Base-by-base conservation (phyloP, 768 basidiomycete genomes). In the Agrocybe chaxingu region DNA sequence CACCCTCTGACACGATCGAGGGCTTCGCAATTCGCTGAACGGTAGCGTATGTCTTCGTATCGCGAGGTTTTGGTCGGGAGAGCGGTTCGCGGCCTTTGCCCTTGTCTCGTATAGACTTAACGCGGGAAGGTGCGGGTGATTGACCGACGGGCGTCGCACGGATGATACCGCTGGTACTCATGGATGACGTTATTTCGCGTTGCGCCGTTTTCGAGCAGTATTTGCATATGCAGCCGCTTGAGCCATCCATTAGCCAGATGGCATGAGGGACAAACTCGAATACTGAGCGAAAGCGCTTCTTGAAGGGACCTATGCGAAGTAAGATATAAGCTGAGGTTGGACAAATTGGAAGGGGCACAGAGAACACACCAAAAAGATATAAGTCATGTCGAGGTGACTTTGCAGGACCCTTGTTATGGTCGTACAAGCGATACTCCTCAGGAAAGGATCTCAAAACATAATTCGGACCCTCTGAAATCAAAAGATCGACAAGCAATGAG, bases 231-330 rank as follows among this genome's bases (percentile, higher is more conserved):
- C 89, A 92, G 38, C 76, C 76, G 52, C 76, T 61, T 2, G 70
- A 70, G 0, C 88, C 84, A 6, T 71, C 70, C 64, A 84, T 72
- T 8, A 93, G 77, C 90, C 90, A 93, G 51, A 83, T 72, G 2
- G 87, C 87, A 58, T 94, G 92, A 3, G 90, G 89, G 42, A 87
- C 78, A 63, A 93, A 91, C 62, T 94, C 92, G 42, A 86, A 85
- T n/a, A 83, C 72, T 9, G 90, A 92, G 38, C 92, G 86, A 65
- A 92, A 93, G 32, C 72, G 70, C 37, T 62, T 64, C 48, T 70
- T 78, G 30, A 68, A 70, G 36, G 74, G 67, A 2, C 83, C 84
- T 68, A 69, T 66, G 74, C 49, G 18, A 51, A 13, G 40, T 30
- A 24, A 5, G 24, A 24, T 24, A 24, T 24, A 24, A 24, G 24